Percentiles rank a stretch among this genome's conserved stretches.
Evolutionary conservation across 306 rosid species (phyloP).

Genomic region (Cucurbita pepo): DNA sequence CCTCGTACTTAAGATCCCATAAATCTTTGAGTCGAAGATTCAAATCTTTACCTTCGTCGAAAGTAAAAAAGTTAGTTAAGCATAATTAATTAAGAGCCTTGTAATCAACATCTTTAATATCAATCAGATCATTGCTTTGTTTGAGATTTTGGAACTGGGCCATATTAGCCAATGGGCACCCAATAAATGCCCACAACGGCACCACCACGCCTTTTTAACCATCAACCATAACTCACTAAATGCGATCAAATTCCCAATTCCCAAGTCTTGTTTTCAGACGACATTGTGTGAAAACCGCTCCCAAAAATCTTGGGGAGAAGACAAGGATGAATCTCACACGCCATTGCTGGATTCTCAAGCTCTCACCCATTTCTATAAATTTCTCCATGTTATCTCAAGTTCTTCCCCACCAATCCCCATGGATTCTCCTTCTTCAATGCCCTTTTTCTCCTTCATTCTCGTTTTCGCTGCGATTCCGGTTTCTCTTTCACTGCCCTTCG

Average conservation of each 20-base stretch:
- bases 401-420: neutral
- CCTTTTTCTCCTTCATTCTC: neutral
- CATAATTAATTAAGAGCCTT: too few species aligned
- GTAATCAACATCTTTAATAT: too few species aligned
- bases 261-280: neutral
- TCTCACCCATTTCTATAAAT: neutral
- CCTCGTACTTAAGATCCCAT: too few species aligned
- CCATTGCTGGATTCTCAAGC: neutral
- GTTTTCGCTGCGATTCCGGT: neutral
- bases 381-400: neutral
- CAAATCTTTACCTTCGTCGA: too few species aligned
- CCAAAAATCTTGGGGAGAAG: neutral
- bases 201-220: neutral
- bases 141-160: neutral
- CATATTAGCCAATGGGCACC: neutral
- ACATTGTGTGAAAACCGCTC: neutral
- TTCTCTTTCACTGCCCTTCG: neutral
- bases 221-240: neutral
- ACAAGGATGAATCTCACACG: neutral
- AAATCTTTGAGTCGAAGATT: too few species aligned
- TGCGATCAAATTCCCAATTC: neutral
- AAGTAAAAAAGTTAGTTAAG: too few species aligned
- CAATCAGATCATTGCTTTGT: too few species aligned
- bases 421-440: neutral
- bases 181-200: neutral